Evolutionary conservation across 2,329 filamentous ascomycete genomes (phyloP).

Genomic region (Colletotrichum australisinense): DNA sequence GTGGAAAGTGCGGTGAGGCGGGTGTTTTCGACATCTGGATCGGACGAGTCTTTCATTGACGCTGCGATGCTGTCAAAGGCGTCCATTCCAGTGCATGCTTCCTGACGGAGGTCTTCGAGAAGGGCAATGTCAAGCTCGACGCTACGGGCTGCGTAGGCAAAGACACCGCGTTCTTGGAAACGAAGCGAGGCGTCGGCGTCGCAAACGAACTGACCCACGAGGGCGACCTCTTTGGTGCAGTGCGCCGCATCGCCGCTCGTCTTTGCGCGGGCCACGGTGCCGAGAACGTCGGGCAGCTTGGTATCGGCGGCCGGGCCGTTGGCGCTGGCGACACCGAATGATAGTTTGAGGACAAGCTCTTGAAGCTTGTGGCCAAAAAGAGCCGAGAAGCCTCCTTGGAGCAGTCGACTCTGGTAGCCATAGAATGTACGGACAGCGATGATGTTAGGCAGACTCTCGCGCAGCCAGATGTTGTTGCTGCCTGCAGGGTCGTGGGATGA

Average conservation of each 20-base stretch:
- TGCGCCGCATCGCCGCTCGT: conserved; percentile 56
- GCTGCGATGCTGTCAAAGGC: conserved; percentile 60
- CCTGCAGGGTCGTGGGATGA: conserved; percentile 24
- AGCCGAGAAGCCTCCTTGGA: conserved; percentile 61
- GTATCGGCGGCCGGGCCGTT: conserved; percentile 46
- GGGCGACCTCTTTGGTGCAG: conserved; percentile 60
- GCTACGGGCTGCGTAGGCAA: conserved; percentile 59
- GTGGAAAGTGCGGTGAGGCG: conserved; percentile 53
- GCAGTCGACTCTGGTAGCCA: conserved; percentile 61
- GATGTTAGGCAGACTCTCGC: conserved; percentile 58
- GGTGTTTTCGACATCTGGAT: conserved; percentile 50
- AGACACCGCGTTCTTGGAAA: conserved; percentile 63
- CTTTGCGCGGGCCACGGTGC: conserved; percentile 53
- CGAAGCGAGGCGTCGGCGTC: conserved; percentile 56
- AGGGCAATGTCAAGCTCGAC: conserved; percentile 64
- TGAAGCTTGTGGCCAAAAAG: conserved; percentile 64
- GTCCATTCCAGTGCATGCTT: conserved; percentile 65
- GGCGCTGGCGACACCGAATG: conserved; percentile 59
- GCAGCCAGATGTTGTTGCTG: conserved; percentile 55
- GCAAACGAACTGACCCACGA: conserved; percentile 60
- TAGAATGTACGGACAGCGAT: conserved; percentile 64
- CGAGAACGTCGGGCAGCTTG: conserved; percentile 58
- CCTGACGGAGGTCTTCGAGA: conserved; percentile 62
- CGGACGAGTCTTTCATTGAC: conserved; percentile 39
- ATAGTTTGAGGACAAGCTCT: conserved; percentile 64